Evolutionary conservation across 768 basidiomycete species (phyloP).

Genomic region (Termitomyces sp.): DNA sequence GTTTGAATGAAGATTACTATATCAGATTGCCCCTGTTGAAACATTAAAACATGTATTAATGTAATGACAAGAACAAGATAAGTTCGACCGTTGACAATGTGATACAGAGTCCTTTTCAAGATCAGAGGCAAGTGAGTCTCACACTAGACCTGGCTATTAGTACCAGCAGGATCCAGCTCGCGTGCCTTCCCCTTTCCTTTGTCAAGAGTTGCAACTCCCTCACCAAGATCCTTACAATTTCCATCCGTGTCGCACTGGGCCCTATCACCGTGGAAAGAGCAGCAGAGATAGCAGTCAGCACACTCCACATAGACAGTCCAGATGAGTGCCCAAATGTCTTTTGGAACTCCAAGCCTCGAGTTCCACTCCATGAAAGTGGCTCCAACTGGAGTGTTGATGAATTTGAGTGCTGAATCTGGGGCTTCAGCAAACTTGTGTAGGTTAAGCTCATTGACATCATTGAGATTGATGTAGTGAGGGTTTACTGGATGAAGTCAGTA

Average conservation of each 20-base stretch:
- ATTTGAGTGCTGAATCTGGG: no score
- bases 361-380: not conserved
- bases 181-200: not conserved
- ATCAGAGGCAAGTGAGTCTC: no score
- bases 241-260: not conserved
- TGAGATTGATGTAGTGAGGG: no score
- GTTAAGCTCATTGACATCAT: no score
- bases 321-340: not conserved
- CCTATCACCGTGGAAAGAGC: not conserved
- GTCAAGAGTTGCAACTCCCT: not conserved
- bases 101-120: no score
- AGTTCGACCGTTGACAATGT: no score
- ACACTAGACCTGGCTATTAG: not conserved
- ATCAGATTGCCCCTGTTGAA: no score
- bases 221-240: not conserved
- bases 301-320: not conserved
- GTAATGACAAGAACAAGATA: no score
- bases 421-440: no score
- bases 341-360: not conserved
- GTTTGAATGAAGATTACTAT: no score
- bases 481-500: no score
- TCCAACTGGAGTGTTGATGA: not conserved
- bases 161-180: not conserved
- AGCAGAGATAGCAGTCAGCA: not conserved
- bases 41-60: no score